Percentiles rank a stretch among this genome's conserved stretches.
These are phyloP conservation scores for Xylaria acuta DNA, from an alignment of 495 filamentous ascomycete genomes.

Conservation along the genomic window DNA sequence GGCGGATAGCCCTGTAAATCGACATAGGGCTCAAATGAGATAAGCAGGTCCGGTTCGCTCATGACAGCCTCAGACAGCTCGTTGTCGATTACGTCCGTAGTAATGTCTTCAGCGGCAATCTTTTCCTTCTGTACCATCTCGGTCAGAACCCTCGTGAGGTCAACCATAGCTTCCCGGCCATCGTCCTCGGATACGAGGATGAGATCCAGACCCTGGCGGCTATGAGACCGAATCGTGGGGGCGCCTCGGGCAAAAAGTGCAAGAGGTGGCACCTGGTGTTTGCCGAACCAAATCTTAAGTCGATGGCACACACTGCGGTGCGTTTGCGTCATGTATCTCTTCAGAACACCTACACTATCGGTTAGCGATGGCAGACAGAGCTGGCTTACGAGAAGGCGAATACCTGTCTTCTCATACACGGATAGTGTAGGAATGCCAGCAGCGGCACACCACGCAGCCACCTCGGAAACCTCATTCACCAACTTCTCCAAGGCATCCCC, in stretches of 20 bases:
- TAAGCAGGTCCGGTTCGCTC: constrained; percentile 85
- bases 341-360: constrained; percentile 72
- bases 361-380: constrained; percentile 28
- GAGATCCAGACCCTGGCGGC: constrained; percentile 54
- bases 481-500: constrained; percentile 76
- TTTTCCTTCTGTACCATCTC: constrained; percentile 94
- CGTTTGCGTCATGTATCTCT: constrained; percentile 78
- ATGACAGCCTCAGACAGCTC: constrained; percentile 76
- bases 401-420: constrained; percentile 90
- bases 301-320: constrained; percentile 75
- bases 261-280: constrained; percentile 65
- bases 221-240: constrained; percentile 56
- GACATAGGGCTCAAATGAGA: constrained; percentile 82
- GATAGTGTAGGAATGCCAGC: constrained; percentile 84
- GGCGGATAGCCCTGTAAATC: constrained; percentile 91
- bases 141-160: constrained; percentile 91
- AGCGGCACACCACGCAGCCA: constrained; percentile 89
- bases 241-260: constrained; percentile 79
- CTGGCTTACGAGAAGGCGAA: background rate
- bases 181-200: constrained; percentile 89
- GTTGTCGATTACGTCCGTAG: constrained; percentile 83
- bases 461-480: constrained; percentile 87
- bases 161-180: constrained; percentile 89
- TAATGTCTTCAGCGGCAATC: constrained; percentile 78
- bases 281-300: constrained; percentile 83